A percentile compares a stretch with the other conserved stretches of the same genome.
Evolutionary conservation across 2,329 filamentous ascomycete species (phyloP).

Genomic region (Colletotrichum shisoi): DNA sequence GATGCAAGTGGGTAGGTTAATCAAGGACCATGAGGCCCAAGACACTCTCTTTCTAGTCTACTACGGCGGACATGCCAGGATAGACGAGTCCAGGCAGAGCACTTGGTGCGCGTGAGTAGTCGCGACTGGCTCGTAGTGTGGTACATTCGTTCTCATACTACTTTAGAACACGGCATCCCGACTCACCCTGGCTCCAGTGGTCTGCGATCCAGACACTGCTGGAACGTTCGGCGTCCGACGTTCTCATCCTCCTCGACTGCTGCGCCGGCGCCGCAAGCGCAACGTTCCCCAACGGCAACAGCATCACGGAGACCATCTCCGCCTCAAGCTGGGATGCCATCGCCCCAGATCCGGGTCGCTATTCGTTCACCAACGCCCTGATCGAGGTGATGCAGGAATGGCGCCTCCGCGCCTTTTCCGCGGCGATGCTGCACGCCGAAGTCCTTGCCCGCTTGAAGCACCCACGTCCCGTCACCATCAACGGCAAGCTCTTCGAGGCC

Average conservation of each 20-base stretch:
- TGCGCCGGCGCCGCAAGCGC: conserved; percentile 68
- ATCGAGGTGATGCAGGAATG: conserved; percentile 68
- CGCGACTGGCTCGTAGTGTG: neutral
- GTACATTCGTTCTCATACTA: conserved; percentile 7
- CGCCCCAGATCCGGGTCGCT: conserved; percentile 65
- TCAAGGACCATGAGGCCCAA: conserved; percentile 64
- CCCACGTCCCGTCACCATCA: conserved; percentile 64
- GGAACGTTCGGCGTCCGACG: conserved; percentile 65
- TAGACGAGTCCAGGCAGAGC: conserved; percentile 67
- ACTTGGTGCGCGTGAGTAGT: conserved; percentile 66
- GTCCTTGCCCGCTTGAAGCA: conserved; percentile 68
- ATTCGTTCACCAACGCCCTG: conserved; percentile 66
- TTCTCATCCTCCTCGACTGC: conserved; percentile 66
- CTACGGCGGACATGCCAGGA: conserved; percentile 67
- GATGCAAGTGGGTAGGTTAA: conserved; percentile 63
- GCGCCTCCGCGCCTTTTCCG: conserved; percentile 63
- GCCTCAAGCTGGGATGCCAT: conserved; percentile 70
- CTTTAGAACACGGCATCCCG: conserved; percentile 57
- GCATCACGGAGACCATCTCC: conserved; percentile 69
- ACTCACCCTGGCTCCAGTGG: conserved; percentile 67
- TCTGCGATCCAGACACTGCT: conserved; percentile 67
- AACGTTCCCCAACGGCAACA: conserved; percentile 65
- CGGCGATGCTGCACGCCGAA: conserved; percentile 68
- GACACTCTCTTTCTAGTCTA: conserved; percentile 67
- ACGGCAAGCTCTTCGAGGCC: conserved; percentile 65